Evolutionary conservation across 2,329 filamentous ascomycete species (phyloP), one percentile per base, ranked within the genome.

Genomic region (Epichloe amarillans): DNA sequence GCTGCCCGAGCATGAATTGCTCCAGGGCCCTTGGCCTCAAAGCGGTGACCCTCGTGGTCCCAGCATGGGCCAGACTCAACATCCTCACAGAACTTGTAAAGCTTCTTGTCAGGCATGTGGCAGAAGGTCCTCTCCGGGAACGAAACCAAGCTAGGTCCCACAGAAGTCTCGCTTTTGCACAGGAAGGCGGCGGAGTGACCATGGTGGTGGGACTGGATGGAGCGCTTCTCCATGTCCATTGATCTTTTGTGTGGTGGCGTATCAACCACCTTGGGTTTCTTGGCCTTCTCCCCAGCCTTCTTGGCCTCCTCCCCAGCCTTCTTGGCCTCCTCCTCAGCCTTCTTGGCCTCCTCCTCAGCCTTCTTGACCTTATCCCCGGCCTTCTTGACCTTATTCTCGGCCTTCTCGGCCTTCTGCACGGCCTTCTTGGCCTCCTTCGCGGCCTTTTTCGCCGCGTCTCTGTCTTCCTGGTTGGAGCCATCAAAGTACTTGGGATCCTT

Each of bases 71-170:
- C 50, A 23, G 23, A 23, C 8, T 47, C 19, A 5, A 51, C 44
- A 26, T 43, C 44, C 7, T 26, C 30, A n/a, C 50, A 51, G 33
- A 51, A 51, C 14, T 1, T 26, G 23, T 51, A 51, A 3, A 51
- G 39, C 14, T 17, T 19, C 19, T 47, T 51, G 17, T 51, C 44
- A 3, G 50, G 43, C 50, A 51, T 51, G 33, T 51, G 44, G n/a
- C 50, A 51, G 44, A 51, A 51, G 14, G 4, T 5, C 14, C 44
- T 46, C 8, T 51, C 50, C 3, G 4, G 23, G 14, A 41, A 19
- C 5, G 50, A 47, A n/a, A 47, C 38, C 43, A 51, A 36, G 30
- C 50, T 51, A 7, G 50, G 50, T n/a, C 50, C 50, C 15, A 41
- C 23, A 6, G 45, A 47, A 15, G 26, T 47, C 15, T 14, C 0